Evolutionary conservation across 441 rosid genomes (phyloP).

Genomic region (Pelargonium australe): DNA sequence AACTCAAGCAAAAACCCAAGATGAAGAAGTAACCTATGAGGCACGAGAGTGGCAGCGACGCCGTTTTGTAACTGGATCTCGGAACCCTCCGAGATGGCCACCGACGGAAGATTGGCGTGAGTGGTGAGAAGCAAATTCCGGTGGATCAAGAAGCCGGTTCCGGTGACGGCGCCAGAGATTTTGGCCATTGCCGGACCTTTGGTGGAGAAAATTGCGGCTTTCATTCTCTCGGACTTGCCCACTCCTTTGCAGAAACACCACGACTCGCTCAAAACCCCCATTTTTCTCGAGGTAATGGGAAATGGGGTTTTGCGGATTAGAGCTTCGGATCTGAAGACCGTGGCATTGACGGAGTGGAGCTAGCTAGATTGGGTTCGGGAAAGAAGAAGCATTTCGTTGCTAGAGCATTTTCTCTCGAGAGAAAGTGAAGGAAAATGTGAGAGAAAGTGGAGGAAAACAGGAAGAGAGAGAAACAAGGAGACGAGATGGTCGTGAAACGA

Average conservation of each 20-base stretch:
- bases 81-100: constrained; percentile 65
- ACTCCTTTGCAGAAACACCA: constrained; percentile 96
- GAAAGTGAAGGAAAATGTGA: too few relatives aligned
- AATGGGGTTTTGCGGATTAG: too few relatives aligned
- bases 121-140: constrained; percentile 84
- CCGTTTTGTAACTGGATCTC: constrained; percentile 78
- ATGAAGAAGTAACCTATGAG: constrained; percentile 48
- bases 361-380: too few relatives aligned
- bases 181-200: constrained; percentile 65
- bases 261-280: constrained; percentile 70
- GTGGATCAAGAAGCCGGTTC: constrained; percentile 80
- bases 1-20: neutral
- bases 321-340: constrained; percentile 1
- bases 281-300: constrained; percentile 13
- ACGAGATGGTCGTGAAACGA: constrained; percentile 36
- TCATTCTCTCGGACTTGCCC: constrained; percentile 75
- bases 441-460: too few relatives aligned
- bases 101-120: constrained; percentile 75
- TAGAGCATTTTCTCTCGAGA: too few relatives aligned
- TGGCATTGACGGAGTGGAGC: too few relatives aligned
- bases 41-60: constrained; percentile 63
- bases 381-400: too few relatives aligned
- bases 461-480: neutral
- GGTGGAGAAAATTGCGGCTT: constrained; percentile 64
- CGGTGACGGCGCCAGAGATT: constrained; percentile 45